A percentile compares a stretch with the other conserved stretches of the same genome.
phyloP scores from a whole-genome alignment of 2,329 filamentous ascomycete genomes.

The Epichloe aotearoae region DNA sequence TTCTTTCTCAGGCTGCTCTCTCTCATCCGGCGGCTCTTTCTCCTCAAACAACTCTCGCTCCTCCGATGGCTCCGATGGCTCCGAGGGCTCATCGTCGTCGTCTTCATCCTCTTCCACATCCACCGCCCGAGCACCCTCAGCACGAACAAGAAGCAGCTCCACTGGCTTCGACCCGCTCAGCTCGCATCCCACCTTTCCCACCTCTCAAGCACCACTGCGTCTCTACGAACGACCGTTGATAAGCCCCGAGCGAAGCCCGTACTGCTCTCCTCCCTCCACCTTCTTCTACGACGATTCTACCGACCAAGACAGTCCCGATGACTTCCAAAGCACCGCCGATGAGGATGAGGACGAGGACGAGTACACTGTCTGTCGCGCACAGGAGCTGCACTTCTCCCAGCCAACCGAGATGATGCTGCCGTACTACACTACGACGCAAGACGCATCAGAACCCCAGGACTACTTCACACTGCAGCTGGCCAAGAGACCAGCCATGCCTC shows the following conservation, averaged over 20 bases:
- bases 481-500: constrained; percentile 18
- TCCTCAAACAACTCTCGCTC: constrained; percentile 27
- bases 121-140: constrained; percentile 14
- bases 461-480: constrained; percentile 21
- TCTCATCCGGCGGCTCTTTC: constrained; percentile 24
- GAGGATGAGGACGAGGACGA: constrained; percentile 7
- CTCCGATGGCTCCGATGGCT: constrained; percentile 16
- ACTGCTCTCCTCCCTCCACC: constrained; percentile 13
- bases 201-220: constrained; percentile 23
- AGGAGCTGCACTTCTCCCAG: constrained; percentile 3
- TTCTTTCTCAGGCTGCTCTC: constrained; percentile 26
- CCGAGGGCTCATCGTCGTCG: constrained; percentile 8
- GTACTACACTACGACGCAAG: constrained; percentile 11
- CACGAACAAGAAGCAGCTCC: constrained; percentile 11
- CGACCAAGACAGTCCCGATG: constrained; percentile 11
- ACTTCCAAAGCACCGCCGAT: constrained; percentile 11
- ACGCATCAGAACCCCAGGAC: constrained; percentile 15
- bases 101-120: constrained; percentile 17
- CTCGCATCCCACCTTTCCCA: constrained; percentile 21
- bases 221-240: constrained; percentile 24
- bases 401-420: constrained; percentile 18
- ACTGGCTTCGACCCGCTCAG: constrained; percentile 21
- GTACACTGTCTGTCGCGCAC: constrained; percentile 5
- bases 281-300: constrained; percentile 17
- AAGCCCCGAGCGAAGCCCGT: constrained; percentile 8